A percentile compares a stretch with the other conserved stretches of the same genome.
Conservation (phyloP, 2,329 filamentous ascomycete genomes). For the Ceratocystis huliohia region DNA sequence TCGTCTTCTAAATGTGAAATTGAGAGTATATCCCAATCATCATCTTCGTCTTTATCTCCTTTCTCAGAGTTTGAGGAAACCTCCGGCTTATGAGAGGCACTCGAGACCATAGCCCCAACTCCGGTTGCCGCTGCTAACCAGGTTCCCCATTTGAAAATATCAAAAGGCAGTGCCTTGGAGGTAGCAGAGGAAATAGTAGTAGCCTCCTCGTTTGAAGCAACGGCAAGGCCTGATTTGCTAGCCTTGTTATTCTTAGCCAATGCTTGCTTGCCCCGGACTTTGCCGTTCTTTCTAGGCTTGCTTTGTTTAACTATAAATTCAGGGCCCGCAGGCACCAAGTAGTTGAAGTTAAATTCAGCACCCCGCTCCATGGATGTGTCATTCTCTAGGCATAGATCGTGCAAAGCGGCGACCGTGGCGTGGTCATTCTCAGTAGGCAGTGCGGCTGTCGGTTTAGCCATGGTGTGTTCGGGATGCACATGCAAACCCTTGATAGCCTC, state of each 20-base stretch:
- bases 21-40: constrained; percentile 13
- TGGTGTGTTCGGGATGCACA: not conserved
- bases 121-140: not conserved
- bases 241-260: not conserved
- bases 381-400: constrained; percentile 4
- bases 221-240: not conserved
- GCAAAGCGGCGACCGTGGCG: not conserved
- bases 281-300: constrained; percentile 15
- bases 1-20: not conserved
- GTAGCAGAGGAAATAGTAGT: not conserved
- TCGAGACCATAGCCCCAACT: not conserved
- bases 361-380: constrained; percentile 16
- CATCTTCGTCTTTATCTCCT: constrained; percentile 10
- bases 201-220: not conserved
- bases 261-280: not conserved
- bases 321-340: constrained; percentile 7
- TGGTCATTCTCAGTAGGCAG: not conserved
- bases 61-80: not conserved
- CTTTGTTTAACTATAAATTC: constrained; percentile 12
- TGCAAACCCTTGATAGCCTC: constrained; percentile 1
- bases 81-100: not conserved
- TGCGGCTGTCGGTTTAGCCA: not conserved
- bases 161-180: not conserved
- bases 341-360: constrained; percentile 17
- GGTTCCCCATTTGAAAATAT: not conserved